Conservation (phyloP, 345 rosid genomes). For the Melaleuca quinquenervia region DNA sequence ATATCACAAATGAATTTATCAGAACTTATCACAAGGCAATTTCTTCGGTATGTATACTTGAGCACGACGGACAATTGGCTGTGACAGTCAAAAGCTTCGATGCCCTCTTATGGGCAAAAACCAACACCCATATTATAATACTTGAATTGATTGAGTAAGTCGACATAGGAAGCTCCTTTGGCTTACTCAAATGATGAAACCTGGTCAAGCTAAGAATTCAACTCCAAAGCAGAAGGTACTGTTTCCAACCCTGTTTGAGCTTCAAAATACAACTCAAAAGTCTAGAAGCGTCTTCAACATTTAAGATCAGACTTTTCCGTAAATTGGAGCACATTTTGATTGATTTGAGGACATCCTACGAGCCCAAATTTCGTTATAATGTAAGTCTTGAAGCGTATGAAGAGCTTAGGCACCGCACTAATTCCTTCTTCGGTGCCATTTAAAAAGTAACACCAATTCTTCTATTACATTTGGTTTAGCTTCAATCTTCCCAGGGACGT, state of each 20-base stretch:
- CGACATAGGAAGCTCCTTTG: background rate
- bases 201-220: background rate
- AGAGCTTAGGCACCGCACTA: background rate
- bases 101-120: background rate
- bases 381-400: background rate
- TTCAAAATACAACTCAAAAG: background rate
- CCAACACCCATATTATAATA: background rate
- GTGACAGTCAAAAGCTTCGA: background rate
- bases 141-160: background rate
- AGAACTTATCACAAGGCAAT: background rate
- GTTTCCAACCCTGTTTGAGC: background rate
- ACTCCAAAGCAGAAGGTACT: background rate
- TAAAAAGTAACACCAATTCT: background rate
- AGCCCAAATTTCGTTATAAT: background rate
- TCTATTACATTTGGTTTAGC: background rate
- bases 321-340: background rate
- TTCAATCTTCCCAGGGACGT: background rate
- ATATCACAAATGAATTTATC: background rate
- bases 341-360: background rate
- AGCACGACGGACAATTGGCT: accelerated
- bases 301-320: background rate
- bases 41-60: background rate
- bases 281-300: no score
- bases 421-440: background rate
- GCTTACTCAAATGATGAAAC: background rate